Conservation (phyloP, 2,329 filamentous ascomycete species). For the Diaporthe ampelina region DNA sequence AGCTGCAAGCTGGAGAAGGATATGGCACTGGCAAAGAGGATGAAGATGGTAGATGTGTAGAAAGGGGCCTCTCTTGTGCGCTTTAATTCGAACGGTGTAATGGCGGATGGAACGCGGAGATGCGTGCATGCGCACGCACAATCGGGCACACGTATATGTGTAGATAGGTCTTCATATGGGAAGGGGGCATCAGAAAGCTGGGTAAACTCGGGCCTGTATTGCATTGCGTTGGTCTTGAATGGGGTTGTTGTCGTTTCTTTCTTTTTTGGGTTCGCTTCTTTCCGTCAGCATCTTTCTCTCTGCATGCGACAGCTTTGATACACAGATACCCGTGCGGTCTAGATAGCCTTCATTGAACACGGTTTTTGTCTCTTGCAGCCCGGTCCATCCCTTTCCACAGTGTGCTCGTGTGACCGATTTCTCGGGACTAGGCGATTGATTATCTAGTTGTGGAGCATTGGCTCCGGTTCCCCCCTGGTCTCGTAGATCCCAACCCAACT, state of each 20-base stretch:
- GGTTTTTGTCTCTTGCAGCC: not conserved
- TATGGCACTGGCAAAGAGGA: slow-evolving; percentile 48
- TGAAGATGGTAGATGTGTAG: slow-evolving; percentile 46
- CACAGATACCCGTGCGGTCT: slow-evolving; percentile 26
- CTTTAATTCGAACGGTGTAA: slow-evolving; percentile 2
- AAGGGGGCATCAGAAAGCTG: slow-evolving; percentile 7
- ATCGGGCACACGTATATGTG: not conserved
- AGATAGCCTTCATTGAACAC: slow-evolving; percentile 20
- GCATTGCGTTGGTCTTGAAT: not conserved
- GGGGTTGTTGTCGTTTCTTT: not conserved
- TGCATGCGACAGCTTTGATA: not conserved
- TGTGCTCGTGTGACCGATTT: not conserved
- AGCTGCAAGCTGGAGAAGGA: slow-evolving; percentile 66
- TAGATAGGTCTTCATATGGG: not conserved
- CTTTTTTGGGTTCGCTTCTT: not conserved
- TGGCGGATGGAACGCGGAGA: not conserved
- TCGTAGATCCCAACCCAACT: not conserved
- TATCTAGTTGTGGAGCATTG: slow-evolving; percentile 1
- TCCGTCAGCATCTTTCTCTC: not conserved
- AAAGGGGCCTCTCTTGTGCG: not conserved
- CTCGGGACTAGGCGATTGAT: not conserved
- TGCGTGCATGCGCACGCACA: not conserved
- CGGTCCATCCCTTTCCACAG: not conserved
- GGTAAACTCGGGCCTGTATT: not conserved
- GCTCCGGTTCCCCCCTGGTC: slow-evolving; percentile 6